Conservation (phyloP, 352 stramenopile species). For the Phytopythium sindhum region DNA sequence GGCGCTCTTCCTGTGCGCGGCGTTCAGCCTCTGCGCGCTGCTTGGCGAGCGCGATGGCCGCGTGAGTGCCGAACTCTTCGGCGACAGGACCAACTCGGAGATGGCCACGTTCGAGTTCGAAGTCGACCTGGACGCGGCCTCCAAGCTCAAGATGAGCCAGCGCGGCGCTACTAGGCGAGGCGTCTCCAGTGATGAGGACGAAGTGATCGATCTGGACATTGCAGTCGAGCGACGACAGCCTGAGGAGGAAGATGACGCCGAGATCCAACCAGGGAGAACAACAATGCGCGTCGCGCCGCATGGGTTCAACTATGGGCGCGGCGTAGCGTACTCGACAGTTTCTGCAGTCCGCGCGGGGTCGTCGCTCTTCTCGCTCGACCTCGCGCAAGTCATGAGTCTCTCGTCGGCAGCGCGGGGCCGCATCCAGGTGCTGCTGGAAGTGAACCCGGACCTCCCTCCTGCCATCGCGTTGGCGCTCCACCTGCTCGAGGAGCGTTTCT, state of each 20-base stretch:
- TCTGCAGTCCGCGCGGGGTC: slow-evolving; percentile 7
- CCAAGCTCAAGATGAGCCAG: slow-evolving; percentile 16
- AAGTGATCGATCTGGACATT: neutral
- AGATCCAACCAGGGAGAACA: slow-evolving; percentile 8
- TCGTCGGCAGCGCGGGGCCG: slow-evolving; percentile 23
- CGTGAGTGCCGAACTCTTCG: neutral
- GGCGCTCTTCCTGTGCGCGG: neutral
- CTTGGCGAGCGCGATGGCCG: neutral
- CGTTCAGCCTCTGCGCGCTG: neutral
- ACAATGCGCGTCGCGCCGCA: slow-evolving; percentile 14
- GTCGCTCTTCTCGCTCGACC: slow-evolving; percentile 26
- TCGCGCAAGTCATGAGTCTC: slow-evolving; percentile 39
- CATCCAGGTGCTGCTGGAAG: slow-evolving; percentile 33
- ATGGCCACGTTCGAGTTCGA: slow-evolving; percentile 21
- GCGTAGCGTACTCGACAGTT: slow-evolving; percentile 22
- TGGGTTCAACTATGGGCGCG: slow-evolving; percentile 46
- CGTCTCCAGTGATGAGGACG: neutral
- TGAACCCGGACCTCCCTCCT: slow-evolving; percentile 41
- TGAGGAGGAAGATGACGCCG: neutral
- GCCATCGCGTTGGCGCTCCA: slow-evolving; percentile 38
- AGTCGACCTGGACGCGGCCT: slow-evolving; percentile 29
- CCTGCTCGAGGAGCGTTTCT: slow-evolving; percentile 39
- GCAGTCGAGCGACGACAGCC: neutral
- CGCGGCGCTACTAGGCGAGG: neutral
- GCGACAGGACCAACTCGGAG: neutral